Evolutionary conservation across 2,329 filamentous ascomycete genomes (phyloP).

Genomic region (Rhinocladiella similis): DNA sequence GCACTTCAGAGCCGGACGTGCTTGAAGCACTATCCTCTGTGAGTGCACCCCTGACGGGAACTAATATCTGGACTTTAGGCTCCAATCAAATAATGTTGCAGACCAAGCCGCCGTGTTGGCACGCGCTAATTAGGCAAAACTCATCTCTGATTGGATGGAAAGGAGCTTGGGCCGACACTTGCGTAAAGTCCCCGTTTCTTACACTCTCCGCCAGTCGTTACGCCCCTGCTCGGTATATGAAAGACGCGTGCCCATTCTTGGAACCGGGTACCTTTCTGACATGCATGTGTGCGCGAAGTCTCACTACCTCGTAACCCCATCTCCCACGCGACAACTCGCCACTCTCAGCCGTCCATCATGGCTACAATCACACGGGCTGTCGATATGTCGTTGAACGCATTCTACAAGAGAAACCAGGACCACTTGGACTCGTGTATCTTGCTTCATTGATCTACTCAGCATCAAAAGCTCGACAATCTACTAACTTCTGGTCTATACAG

Average conservation of each 20-base stretch:
- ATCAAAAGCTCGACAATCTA: slow-evolving; percentile 4
- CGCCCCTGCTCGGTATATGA: neutral
- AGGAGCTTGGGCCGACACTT: too few species aligned
- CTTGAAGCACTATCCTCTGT: too few species aligned
- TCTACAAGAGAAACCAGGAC: slow-evolving; percentile 20
- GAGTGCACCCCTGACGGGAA: too few species aligned
- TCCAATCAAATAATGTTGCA: too few species aligned
- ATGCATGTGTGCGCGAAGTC: neutral
- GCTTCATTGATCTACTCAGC: slow-evolving; percentile 10
- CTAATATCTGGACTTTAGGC: too few species aligned
- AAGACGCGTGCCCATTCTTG: neutral
- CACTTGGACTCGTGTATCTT: slow-evolving; percentile 11
- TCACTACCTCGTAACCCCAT: neutral
- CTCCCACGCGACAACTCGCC: slow-evolving; percentile 2
- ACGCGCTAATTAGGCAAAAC: too few species aligned
- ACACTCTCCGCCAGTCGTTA: too few species aligned
- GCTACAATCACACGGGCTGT: slow-evolving; percentile 14
- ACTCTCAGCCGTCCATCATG: slow-evolving; percentile 4
- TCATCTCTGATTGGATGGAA: too few species aligned
- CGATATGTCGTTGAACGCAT: slow-evolving; percentile 19
- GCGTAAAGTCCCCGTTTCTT: too few species aligned
- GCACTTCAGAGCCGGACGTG: too few species aligned
- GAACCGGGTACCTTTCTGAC: neutral
- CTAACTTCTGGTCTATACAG: slow-evolving; percentile 14
- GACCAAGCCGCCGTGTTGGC: too few species aligned